Evolutionary conservation across 2,329 filamentous ascomycete genomes (phyloP).

Genomic region (Colletotrichum australisinense): DNA sequence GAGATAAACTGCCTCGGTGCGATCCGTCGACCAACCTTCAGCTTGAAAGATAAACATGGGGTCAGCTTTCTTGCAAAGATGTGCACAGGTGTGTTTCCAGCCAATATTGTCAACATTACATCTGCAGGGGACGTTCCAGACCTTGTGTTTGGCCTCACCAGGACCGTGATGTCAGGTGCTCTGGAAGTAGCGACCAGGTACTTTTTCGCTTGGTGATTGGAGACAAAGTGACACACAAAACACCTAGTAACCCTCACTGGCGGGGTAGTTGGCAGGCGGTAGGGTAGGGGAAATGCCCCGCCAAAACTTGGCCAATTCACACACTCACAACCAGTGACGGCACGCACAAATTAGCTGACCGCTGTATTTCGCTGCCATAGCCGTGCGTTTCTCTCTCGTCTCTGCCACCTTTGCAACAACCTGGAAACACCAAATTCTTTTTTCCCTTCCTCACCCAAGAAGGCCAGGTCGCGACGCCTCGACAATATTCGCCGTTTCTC

Average conservation of each 20-base stretch:
- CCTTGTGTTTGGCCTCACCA: constrained; percentile 20
- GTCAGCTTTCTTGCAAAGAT: constrained; percentile 6
- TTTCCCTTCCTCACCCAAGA: constrained; percentile 18
- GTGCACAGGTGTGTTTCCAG: constrained; percentile 1
- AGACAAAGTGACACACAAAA: not conserved
- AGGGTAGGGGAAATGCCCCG: constrained; percentile 35
- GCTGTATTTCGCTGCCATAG: constrained; percentile 30
- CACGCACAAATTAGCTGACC: constrained; percentile 38
- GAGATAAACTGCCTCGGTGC: not conserved
- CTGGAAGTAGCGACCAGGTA: not conserved
- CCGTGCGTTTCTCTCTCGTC: constrained; percentile 16
- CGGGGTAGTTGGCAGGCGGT: constrained; percentile 23
- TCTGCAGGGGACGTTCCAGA: constrained; percentile 8
- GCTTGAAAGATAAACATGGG: not conserved
- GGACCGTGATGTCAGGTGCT: constrained; percentile 23
- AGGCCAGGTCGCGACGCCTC: constrained; percentile 33
- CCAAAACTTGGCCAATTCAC: constrained; percentile 37
- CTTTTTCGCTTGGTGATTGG: too few relatives aligned
- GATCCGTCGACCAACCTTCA: not conserved
- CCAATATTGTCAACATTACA: not conserved
- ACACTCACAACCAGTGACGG: constrained; percentile 36
- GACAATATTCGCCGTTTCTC: constrained; percentile 24
- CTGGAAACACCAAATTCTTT: constrained; percentile 26
- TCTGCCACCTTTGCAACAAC: constrained; percentile 19
- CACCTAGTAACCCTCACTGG: constrained; percentile 21